Evolutionary conservation across 768 basidiomycete species (phyloP), one percentile per base, ranked within the genome.

Genomic region (Omphalotus guepiniiformis): DNA sequence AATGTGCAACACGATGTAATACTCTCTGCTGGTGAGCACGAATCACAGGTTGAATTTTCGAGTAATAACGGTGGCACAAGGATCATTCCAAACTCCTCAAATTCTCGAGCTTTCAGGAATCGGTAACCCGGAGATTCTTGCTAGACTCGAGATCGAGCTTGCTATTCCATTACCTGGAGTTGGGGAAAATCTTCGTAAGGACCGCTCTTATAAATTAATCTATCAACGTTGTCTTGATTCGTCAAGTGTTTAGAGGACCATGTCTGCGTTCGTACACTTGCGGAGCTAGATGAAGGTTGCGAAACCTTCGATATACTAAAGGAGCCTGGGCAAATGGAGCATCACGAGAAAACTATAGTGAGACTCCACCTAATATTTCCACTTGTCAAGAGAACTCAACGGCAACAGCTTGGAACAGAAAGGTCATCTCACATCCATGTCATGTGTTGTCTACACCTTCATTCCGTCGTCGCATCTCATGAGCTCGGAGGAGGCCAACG

Each of bases 81-180:
- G 63, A 6, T 44, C 74, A 1, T 52, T 77, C 22, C 67, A 72
- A 47, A 68, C 70, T 0, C 67, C 75, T 4, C 72, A 78, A 50
- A 58, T 81, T 11, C 70, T 81, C 2, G 74, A 80, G 53, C 59
- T 79, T 3, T 77, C 76, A 11, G 79, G 79, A 19, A 71, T 82
- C 44, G 79, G 79, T 27, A 42, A 56, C 42, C 15, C 51, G 25
- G 21, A 47, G 22, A 21, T 56, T 12, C 42, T 63, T 36, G 16
- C 32, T 4, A 23, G 37, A 13, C 38, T 47, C 18, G 56, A 48
- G 1, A 60, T 67, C 28, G 43, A 53, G 4, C 40, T 49, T 22
- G 34, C 58, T 16, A 37, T 68, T 16, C 59, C 64, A 30, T 54
- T 65, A 3, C 67, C 62, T 13, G 59, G 59, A 3, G 66, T 64